Evolutionary conservation across 306 rosid species (phyloP), one percentile per base, ranked within the genome.

Genomic region (Trifolium repens): DNA sequence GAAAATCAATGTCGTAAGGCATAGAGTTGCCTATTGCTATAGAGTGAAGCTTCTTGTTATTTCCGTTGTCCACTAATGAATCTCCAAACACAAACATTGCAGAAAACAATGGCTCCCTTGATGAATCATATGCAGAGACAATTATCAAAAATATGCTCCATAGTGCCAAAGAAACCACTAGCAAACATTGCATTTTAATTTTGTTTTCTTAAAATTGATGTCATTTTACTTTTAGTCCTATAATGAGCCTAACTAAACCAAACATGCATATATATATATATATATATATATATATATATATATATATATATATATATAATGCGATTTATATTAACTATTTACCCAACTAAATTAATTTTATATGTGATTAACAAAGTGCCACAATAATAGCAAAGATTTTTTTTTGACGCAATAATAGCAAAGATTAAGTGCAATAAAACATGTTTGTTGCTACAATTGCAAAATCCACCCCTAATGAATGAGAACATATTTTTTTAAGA

Each of bases 71-170:
- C 15, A 76, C 59, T 7, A 85, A n/a, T 9, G 82, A 85, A 76
- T 85, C 84, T 44, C 86, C 84, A 43, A 85, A 85, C 47, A 85
- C 89, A 82, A 73, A 82, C 70, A 85, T 79, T n/a, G 84, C 78
- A 5, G 84, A 32, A 71, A 76, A 72, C 4, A 43, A 58, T 68
- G 67, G 75, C 2, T 24, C 42, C 44, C 75, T 82, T 3, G 19
- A 0, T 3, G 64, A 69, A 30, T 9, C 59, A n/a, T 76, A 40
- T 9, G 46, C 1, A 0, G 47, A 55, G 30, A 69, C 50, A 76
- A 19, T 34, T 4, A 73, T 13, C 65, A 82, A 73, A 76, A 79
- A 37, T 55, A 69, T 10, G 58, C 61, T 40, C 76, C 73, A 84
- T 60, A 81, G 46, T 8, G 46, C 26, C 4, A 84, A 39, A 10